Base-by-base conservation (phyloP, 2,329 filamentous ascomycete genomes). In the Spiromastix sp. region DNA sequence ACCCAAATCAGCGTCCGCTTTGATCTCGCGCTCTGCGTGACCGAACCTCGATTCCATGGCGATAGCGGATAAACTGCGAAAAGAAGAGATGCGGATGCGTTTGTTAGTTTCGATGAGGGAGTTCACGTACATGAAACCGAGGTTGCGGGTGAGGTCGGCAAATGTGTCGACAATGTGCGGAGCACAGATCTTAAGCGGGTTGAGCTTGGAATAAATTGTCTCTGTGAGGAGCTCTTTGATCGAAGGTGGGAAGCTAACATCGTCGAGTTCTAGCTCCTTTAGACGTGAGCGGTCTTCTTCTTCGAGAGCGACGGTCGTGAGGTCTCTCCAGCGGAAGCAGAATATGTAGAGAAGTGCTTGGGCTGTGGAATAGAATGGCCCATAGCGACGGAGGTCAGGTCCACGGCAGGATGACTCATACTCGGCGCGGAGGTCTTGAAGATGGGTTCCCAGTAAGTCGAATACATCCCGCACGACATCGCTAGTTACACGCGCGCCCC, bases 261-360 rank as follows among this genome's bases (percentile, higher is more conserved):
- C 83, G 45, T 81, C 77, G 2, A 78, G 40, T 22, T 74, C 66
- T 7, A 70, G 61, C 28, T 75, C 70, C 27, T 71, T 63, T n/a
- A 68, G 58, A 31, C 62, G 61, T 30, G 68, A 61, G 11, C 77
- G 70, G 2, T 73, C 55, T 34, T 75, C 70, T 28, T 68, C 64
- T 16, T 71, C 65, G 16, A 56, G 54, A 10, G 71, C 62, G 10
- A 80, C 72, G 3, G 71, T 72, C 2, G 73, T 81, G 30, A 98
- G 69, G 51, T 96, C 89, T 42, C 85, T 81, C 91, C 91, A 98
- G 37, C 91, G 79, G 68, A 98, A 98, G 66, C 91, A 98, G 61
- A 93, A 95, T 40, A 93, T 89, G 64, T 95, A 95, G 16, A 95
- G 72, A 2, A 93, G 68, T 1, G 86, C 86, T 58, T 95, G 87